Evolutionary conservation across 495 filamentous ascomycete species (phyloP), one percentile per base, ranked within the genome.

Genomic region (Viridothelium virens): DNA sequence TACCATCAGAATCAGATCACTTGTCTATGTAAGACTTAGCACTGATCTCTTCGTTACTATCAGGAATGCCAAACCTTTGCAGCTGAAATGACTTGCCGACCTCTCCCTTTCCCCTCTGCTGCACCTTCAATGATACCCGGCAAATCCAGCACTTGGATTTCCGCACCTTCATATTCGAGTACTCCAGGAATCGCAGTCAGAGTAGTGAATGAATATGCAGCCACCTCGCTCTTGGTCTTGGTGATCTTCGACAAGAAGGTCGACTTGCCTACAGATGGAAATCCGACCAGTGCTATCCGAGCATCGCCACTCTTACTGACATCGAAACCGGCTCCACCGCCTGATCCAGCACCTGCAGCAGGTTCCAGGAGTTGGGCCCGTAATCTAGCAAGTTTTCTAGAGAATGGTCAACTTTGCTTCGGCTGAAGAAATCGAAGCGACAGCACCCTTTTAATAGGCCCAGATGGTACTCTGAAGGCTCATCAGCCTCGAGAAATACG

Each of bases 41-140:
- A 25, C 38, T 37, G 2, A 41, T 12, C 10, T 56, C 47, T 31
- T 70, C 50, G 11, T 46, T 33, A 16, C 10, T 63, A 36, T 38
- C 5, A 33, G 7, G 53, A 36, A 59, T 34, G 31, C 33, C 18
- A 59, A 62, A 84, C 82, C 79, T 89, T 99, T 33, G 95, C 95
- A n/a, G 95, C 95, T 38, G 91, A 96, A 74, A 99, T 99, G 48
- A 99, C 95, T 75, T 99, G 95, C 64, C 94, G 81, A 59, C 94
- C 94, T 84, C 94, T 79, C 34, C 95, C 95, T 79, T 99, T 99
- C 25, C 95, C 95, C 76, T 99, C 95, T 0, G 91, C 80, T 44
- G 95, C 95, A 59, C 95, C 95, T 74, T 99, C 95, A 72, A 99
- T 99, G 71, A 99, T 99, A 81, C 95, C 95, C 0, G 95, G 95